phyloP scores from a whole-genome alignment of 2,329 filamentous ascomycete genomes.

The Hymenoscyphus linearis region DNA sequence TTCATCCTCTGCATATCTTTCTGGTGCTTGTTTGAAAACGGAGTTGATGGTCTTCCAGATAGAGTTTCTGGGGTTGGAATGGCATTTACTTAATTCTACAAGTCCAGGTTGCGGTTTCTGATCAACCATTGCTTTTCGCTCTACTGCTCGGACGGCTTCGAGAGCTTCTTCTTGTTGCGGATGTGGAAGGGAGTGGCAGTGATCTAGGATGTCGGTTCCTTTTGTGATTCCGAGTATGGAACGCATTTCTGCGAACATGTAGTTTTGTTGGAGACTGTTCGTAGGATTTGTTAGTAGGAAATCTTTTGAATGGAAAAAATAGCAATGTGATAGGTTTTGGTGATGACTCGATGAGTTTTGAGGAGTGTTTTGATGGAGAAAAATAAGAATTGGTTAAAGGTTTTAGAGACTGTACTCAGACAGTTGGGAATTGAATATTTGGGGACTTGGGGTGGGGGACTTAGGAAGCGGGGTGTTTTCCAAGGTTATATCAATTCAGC shows the following conservation, averaged over 20 bases:
- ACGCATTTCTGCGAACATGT: conserved; percentile 93
- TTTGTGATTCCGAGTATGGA: conserved; percentile 66
- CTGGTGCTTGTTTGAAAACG: neutral
- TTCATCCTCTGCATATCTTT: conserved; percentile 68
- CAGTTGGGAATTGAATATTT: no score
- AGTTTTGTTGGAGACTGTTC: conserved; percentile 76
- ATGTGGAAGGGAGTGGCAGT: conserved; percentile 71
- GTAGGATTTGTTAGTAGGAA: neutral
- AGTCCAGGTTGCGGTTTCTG: conserved; percentile 83
- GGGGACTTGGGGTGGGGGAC: no score
- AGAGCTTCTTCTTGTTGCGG: conserved; percentile 58
- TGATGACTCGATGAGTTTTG: no score
- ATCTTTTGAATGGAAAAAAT: neutral
- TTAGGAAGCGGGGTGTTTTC: no score
- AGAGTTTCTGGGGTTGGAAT: neutral
- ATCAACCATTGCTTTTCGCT: conserved; percentile 70
- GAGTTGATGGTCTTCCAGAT: neutral
- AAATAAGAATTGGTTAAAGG: neutral
- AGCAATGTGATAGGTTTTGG: neutral
- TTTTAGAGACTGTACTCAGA: neutral
- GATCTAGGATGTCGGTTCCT: conserved; percentile 76
- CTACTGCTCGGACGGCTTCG: conserved; percentile 70
- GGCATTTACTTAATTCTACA: conserved; percentile 48
- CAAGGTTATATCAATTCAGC: no score
- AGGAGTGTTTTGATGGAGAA: neutral